phyloP scores from a whole-genome alignment of 495 filamentous ascomycete species.

The Penicillium malachiteum region DNA sequence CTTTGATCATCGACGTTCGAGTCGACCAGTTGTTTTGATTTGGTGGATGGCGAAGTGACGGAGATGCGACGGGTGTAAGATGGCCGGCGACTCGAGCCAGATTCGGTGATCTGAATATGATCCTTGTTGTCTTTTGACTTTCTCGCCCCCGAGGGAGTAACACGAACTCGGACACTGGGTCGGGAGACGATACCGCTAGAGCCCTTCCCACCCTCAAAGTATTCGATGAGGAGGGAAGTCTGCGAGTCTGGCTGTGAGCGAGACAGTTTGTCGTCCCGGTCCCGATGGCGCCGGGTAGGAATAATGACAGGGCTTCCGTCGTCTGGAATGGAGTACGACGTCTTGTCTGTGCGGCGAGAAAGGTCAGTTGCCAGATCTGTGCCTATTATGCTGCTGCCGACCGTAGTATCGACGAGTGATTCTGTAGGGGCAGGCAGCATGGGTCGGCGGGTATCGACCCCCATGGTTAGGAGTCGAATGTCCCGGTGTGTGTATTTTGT shows the following conservation, averaged over 20 bases:
- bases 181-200: slow-evolving; percentile 58
- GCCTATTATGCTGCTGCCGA: slow-evolving; percentile 57
- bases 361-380: slow-evolving; percentile 77
- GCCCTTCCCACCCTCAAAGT: slow-evolving; percentile 87
- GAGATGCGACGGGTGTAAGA: slow-evolving; percentile 66
- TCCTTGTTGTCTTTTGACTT: slow-evolving; percentile 61
- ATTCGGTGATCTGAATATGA: slow-evolving; percentile 79
- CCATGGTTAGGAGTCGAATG: slow-evolving; percentile 54
- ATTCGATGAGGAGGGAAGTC: slow-evolving; percentile 95
- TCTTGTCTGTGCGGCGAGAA: slow-evolving; percentile 75
- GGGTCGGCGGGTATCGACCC: slow-evolving; percentile 65
- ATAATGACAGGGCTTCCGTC: slow-evolving; percentile 94
- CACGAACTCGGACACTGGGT: slow-evolving; percentile 91
- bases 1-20: slow-evolving; percentile 54
- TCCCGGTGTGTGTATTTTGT: neutral
- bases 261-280: slow-evolving; percentile 50
- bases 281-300: slow-evolving; percentile 61
- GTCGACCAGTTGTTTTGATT: slow-evolving; percentile 49
- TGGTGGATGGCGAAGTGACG: slow-evolving; percentile 51
- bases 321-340: slow-evolving; percentile 88
- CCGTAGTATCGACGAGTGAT: slow-evolving; percentile 62
- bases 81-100: slow-evolving; percentile 62
- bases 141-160: slow-evolving; percentile 73
- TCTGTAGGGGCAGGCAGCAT: slow-evolving; percentile 78
- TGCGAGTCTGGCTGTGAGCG: slow-evolving; percentile 64